phyloP scores from a whole-genome alignment of 2,329 filamentous ascomycete species.

The Aspergillus calidoustus region DNA sequence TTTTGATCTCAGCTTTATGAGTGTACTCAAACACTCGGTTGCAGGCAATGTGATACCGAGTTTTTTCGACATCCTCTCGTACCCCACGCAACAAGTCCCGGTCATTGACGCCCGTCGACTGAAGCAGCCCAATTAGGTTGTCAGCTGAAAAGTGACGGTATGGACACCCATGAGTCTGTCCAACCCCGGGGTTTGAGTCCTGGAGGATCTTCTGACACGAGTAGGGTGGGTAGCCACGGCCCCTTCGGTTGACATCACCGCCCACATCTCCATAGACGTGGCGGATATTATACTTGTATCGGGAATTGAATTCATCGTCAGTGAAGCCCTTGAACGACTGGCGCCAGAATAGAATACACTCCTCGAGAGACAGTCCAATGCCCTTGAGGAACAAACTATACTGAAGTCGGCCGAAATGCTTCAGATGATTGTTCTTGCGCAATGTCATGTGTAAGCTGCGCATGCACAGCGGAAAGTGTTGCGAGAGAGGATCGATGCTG shows the following conservation, averaged over 20 bases:
- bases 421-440: slow-evolving; percentile 85
- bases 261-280: slow-evolving; percentile 95
- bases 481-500: slow-evolving; percentile 77
- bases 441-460: slow-evolving; percentile 84
- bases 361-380: slow-evolving; percentile 88
- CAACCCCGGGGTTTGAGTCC: slow-evolving; percentile 82
- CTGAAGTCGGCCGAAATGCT: slow-evolving; percentile 90
- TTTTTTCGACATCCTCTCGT: slow-evolving; percentile 84
- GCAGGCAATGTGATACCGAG: slow-evolving; percentile 92
- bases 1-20: slow-evolving; percentile 78
- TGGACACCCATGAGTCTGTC: slow-evolving; percentile 93
- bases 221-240: slow-evolving; percentile 86
- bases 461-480: slow-evolving; percentile 93
- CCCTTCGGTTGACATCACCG: slow-evolving; percentile 83
- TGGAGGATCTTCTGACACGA: slow-evolving; percentile 95
- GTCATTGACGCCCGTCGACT: slow-evolving; percentile 79
- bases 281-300: slow-evolving; percentile 96
- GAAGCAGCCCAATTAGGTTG: slow-evolving; percentile 77
- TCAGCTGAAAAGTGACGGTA: slow-evolving; percentile 91
- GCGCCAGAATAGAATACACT: slow-evolving; percentile 91
- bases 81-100: slow-evolving; percentile 77
- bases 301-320: slow-evolving; percentile 95
- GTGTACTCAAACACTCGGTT: slow-evolving; percentile 91
- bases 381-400: slow-evolving; percentile 97
- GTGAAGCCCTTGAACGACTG: slow-evolving; percentile 81